Base-by-base conservation (phyloP, 345 rosid genomes). In the Lumnitzera racemosa region DNA sequence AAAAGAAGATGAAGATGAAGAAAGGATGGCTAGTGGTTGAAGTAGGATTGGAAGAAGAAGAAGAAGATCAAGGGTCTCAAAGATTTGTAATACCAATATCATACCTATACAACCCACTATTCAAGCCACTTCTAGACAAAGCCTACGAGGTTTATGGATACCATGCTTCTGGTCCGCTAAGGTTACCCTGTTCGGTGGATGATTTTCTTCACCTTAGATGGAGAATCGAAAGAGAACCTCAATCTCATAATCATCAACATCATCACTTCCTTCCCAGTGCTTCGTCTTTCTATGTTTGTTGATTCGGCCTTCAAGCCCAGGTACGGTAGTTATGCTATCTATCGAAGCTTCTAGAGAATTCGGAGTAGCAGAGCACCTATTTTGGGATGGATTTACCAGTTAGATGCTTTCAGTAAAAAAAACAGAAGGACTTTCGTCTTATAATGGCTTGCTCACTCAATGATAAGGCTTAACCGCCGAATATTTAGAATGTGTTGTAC, bases 1-100 rank as follows among this genome's bases (percentile, higher is more conserved):
- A 27, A 27, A 27, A 3, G 72, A 74, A 60, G 63, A 57, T 55
- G 64, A 74, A 70, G 64, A 63, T 67, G 59, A 74, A 74, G 78
- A 74, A 74, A 53, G 78, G 78, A 3, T 74, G 78, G 72, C 60
- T 74, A 3, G 78, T 67, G 0, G 75, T 74, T 23, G 56, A 67
- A 36, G 78, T 74, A 10, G 78, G 78, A 3, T 36, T 63, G 15
- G 20, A 20, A 20, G 78, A 70, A 27, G 75, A 67, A 2, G 74
- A 71, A 12, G 74, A 58, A 3, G 55, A 47, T 13, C 36, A 36
- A 36, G 57, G 48, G 0, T 15, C 29, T 20, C 66, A 57, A 20
- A 61, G 66, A 15, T 70, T 75, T 48, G 58, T 67, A 31, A 74
- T 74, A 46, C 78, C 72, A 0, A 70, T 74, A 43, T 67, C 78